Conservation (phyloP, 139 green algal genomes). For the Pseudopediastrum boryanum region DNA sequence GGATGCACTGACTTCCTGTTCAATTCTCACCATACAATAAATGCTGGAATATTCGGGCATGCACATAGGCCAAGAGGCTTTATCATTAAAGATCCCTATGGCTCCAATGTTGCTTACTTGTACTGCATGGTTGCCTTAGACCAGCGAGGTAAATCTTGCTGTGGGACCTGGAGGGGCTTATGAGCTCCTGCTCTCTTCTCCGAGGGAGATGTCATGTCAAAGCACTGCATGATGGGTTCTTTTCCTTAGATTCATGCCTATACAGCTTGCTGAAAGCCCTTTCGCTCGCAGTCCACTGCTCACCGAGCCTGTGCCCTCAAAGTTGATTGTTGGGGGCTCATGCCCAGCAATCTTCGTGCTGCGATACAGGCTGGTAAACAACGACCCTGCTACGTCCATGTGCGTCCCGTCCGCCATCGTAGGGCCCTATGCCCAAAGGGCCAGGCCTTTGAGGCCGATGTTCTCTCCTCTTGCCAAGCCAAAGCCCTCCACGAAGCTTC, state of each 20-base stretch:
- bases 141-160: conserved; percentile 62
- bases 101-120: conserved; percentile 62
- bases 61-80: no score
- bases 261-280: no score
- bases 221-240: conserved; percentile 71
- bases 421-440: no score
- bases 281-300: no score
- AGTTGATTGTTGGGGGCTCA: conserved; percentile 29
- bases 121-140: conserved; percentile 64
- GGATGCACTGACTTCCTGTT: no score
- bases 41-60: no score
- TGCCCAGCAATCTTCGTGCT: conserved; percentile 67
- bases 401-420: conserved; percentile 23
- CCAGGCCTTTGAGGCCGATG: no score
- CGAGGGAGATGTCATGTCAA: conserved; percentile 64
- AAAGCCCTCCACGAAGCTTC: no score
- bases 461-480: no score
- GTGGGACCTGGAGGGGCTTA: conserved; percentile 40
- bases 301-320: conserved; percentile 64
- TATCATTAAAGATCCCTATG: no score
- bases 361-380: conserved; percentile 69
- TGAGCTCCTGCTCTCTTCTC: conserved; percentile 54
- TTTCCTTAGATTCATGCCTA: no score
- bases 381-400: conserved; percentile 62
- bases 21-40: no score